A percentile compares a stretch with the other conserved stretches of the same genome.
Conservation (phyloP, 2,329 filamentous ascomycete genomes). For the Alternaria dauci region DNA sequence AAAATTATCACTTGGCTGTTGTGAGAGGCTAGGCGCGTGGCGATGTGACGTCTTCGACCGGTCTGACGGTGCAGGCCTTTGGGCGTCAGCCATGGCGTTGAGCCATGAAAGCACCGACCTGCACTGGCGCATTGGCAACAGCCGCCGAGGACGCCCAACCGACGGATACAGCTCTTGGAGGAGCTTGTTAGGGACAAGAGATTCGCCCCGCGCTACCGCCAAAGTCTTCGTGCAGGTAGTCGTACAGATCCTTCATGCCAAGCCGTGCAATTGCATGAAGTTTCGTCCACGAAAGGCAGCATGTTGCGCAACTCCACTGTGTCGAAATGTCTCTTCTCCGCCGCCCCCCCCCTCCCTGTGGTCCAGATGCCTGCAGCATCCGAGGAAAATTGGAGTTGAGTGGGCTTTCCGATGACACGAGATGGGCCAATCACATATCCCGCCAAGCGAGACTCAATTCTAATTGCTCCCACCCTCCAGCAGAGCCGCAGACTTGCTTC, state of each 20-base stretch:
- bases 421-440: slow-evolving; percentile 19
- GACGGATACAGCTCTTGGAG: slow-evolving; percentile 10
- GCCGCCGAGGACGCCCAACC: slow-evolving; percentile 15
- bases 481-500: slow-evolving; percentile 13
- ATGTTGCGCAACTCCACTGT: slow-evolving; percentile 10
- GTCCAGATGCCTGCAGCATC: slow-evolving; percentile 5
- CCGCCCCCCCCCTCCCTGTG: slow-evolving; percentile 17
- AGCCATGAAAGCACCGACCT: slow-evolving; percentile 21
- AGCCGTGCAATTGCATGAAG: background rate
- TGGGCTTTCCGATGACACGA: slow-evolving; percentile 10
- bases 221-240: background rate
- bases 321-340: background rate
- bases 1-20: slow-evolving; percentile 9
- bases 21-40: slow-evolving; percentile 22
- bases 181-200: slow-evolving; percentile 21
- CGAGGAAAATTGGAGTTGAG: background rate
- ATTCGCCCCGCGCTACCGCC: slow-evolving; percentile 7
- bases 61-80: slow-evolving; percentile 5
- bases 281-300: slow-evolving; percentile 6
- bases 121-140: slow-evolving; percentile 15
- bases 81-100: slow-evolving; percentile 16
- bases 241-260: background rate
- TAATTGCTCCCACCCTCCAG: slow-evolving; percentile 1
- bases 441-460: slow-evolving; percentile 20
- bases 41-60: slow-evolving; percentile 18